Conservation (phyloP, 2,329 filamentous ascomycete genomes). For the Endoconidiophora polonica region DNA sequence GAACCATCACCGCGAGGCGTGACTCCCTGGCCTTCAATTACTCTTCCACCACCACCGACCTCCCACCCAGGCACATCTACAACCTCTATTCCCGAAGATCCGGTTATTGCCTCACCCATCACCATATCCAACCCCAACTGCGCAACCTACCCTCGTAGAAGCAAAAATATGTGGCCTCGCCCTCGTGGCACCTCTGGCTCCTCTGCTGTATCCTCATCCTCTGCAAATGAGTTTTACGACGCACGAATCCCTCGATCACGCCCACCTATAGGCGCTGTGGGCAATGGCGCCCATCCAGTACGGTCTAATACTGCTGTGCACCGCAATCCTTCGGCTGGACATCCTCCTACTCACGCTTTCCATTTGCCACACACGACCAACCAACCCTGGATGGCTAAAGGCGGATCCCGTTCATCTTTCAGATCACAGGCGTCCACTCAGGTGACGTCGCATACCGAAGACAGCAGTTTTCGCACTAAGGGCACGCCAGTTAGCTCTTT, state of each 20-base stretch:
- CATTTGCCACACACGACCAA: constrained; percentile 17
- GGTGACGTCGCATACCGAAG: constrained; percentile 55
- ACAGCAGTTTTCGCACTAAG: constrained; percentile 68
- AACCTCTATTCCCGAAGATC: background rate
- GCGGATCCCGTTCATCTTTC: constrained; percentile 38
- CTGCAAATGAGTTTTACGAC: constrained; percentile 26
- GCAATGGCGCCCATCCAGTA: background rate
- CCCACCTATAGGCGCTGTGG: constrained; percentile 1
- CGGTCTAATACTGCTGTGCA: background rate
- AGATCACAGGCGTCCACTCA: constrained; percentile 38
- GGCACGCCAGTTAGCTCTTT: constrained; percentile 57
- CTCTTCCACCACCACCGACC: background rate
- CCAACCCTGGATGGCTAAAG: constrained; percentile 32
- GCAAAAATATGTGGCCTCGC: constrained; percentile 9
- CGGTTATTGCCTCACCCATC: background rate
- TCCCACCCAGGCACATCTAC: background rate
- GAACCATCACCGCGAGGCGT: constrained; percentile 11
- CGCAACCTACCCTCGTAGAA: background rate
- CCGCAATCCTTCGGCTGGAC: constrained; percentile 1
- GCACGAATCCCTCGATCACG: constrained; percentile 17
- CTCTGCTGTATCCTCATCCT: constrained; percentile 25
- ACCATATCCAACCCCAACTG: background rate
- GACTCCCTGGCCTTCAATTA: background rate
- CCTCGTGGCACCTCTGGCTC: constrained; percentile 23
- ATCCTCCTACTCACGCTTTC: background rate